Evolutionary conservation across 2,329 filamentous ascomycete species (phyloP), one percentile per base, ranked within the genome.

Genomic region (Lachnum nothofagi): DNA sequence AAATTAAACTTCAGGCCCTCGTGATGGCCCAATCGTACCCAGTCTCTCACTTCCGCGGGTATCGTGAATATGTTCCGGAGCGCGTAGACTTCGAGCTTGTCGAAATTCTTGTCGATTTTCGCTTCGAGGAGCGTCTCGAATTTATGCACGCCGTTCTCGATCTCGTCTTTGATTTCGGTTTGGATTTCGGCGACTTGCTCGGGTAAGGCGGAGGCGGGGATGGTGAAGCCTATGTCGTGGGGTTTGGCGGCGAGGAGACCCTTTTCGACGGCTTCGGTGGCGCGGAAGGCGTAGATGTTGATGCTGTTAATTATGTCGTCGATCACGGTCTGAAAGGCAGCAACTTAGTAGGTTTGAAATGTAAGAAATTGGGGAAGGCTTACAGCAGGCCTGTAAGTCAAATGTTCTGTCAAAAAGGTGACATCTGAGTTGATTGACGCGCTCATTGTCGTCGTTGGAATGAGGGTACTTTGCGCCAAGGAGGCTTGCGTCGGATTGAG

Each of bases 261-360:
- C 47, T 82, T 80, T 69, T 97, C 93, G 57, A 97, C 83, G 52
- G 86, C 88, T 62, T 88, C 88, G 62, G 95, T 83, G 46, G 89
- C 91, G 67, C 86, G 86, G 70, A 95, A 93, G 63, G 93, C 86
- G 62, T 96, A 80, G 63, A 91, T 88, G 73, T 97, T 98, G 68
- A 96, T 83, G 47, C 86, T 87, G 74, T 97, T 96, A 73, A 97
- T 95, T 61, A 97, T 91, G 71, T 97, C 91, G 79, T 98, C 93
- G 64, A 98, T 86, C 35, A 98, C 81, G 53, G 87, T 87, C 91
- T 95, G 37, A 23, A 8, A 4, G 20, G 17, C 10, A 20, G 20
- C 14, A 12, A n/a, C 9, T 4, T 39, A n/a, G n/a, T n/a, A n/a
- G n/a, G n/a, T n/a, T n/a, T n/a, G n/a, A n/a, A n/a, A n/a, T n/a